These are phyloP conservation scores for Grammothele lineata DNA, from an alignment of 768 basidiomycete genomes.

Conservation along the genomic window DNA sequence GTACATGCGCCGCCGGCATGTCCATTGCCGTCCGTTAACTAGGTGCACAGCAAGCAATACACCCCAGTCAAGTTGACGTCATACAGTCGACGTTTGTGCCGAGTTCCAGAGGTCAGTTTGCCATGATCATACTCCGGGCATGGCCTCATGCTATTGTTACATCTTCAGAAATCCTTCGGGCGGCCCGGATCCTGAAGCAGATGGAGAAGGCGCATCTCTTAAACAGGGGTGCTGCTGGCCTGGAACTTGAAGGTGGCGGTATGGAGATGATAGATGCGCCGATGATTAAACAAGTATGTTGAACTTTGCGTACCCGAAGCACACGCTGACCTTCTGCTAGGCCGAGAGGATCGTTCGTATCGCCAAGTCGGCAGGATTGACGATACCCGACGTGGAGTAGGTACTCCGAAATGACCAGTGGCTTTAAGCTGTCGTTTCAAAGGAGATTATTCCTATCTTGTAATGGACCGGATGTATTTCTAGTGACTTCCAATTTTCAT, in stretches of 20 bases:
- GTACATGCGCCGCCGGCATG: too few relatives aligned
- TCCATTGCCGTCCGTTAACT: too few relatives aligned
- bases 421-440: too few relatives aligned
- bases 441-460: too few relatives aligned
- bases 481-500: too few relatives aligned
- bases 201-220: constrained; percentile 56
- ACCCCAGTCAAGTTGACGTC: constrained; percentile 75
- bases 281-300: constrained; percentile 74
- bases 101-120: constrained; percentile 50
- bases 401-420: too few relatives aligned
- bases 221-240: constrained; percentile 65
- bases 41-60: constrained; percentile 80
- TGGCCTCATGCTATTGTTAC: background rate
- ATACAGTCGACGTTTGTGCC: constrained; percentile 83
- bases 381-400: constrained; percentile 43
- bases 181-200: constrained; percentile 62
- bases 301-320: background rate
- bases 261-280: constrained; percentile 90
- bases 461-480: too few relatives aligned
- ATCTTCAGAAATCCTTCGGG: constrained; percentile 68
- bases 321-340: constrained; percentile 30
- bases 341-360: constrained; percentile 48
- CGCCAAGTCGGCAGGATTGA: constrained; percentile 51
- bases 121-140: too few relatives aligned
- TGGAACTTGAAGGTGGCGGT: constrained; percentile 49